Evolutionary conservation across 805 yeast species (phyloP).

Genomic region (Schwanniomyces polymorphus): DNA sequence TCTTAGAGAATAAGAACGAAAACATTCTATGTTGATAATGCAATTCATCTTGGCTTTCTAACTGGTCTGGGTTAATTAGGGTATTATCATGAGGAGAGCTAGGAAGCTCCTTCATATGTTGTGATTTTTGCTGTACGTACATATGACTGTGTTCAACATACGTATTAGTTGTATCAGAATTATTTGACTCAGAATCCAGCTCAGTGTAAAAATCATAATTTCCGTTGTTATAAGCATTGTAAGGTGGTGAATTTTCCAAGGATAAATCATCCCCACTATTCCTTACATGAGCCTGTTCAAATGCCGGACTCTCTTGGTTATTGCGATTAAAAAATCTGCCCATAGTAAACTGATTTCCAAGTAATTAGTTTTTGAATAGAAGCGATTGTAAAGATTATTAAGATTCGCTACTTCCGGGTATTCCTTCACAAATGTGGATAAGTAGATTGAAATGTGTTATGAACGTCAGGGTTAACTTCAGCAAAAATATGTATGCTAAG

Average conservation of each 20-base stretch:
- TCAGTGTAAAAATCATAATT: neutral
- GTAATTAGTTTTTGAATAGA: neutral
- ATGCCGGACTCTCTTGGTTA: neutral
- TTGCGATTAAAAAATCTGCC: neutral
- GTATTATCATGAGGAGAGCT: neutral
- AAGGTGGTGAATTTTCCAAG: slow-evolving; percentile 1
- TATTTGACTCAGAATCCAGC: slow-evolving; percentile 1
- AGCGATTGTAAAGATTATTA: neutral
- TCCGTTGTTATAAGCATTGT: neutral
- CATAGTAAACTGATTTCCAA: neutral
- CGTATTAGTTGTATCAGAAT: slow-evolving; percentile 4
- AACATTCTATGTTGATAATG: slow-evolving; percentile 52
- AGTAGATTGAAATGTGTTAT: neutral
- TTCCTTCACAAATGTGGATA: neutral
- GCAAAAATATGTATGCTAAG: neutral
- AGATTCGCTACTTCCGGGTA: neutral
- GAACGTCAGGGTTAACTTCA: neutral
- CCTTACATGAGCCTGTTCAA: neutral
- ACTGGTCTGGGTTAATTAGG: neutral
- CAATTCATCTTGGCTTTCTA: slow-evolving; percentile 26
- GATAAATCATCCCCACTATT: neutral
- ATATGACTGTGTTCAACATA: neutral
- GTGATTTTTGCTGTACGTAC: neutral
- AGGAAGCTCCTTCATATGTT: neutral
- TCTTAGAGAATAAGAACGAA: slow-evolving; percentile 48